Percentiles rank a stretch among this genome's conserved stretches.
phyloP scores from a whole-genome alignment of 1,284 basidiomycete genomes.

The Leccinum subrobustum region DNA sequence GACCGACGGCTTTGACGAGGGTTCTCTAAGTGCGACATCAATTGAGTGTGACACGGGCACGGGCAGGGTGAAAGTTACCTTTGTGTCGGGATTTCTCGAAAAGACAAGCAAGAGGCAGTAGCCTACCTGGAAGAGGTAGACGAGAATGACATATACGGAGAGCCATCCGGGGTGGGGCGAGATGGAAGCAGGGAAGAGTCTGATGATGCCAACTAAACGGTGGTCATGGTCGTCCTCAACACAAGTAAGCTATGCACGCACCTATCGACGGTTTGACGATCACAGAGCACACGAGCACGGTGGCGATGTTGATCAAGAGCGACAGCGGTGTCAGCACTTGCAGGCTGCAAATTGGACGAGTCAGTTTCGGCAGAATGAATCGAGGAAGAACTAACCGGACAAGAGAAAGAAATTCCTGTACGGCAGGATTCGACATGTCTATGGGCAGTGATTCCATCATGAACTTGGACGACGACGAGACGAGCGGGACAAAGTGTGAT shows the following conservation, averaged over 20 bases:
- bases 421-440: constrained; percentile 50
- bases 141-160: constrained; percentile 60
- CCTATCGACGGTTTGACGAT: constrained; percentile 57
- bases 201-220: constrained; percentile 49
- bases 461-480: not conserved
- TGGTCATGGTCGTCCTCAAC: not conserved
- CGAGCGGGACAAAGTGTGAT: not conserved
- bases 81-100: constrained; percentile 75
- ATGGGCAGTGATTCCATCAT: constrained; percentile 49
- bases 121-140: constrained; percentile 69
- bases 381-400: constrained; percentile 38
- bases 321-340: constrained; percentile 80
- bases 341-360: constrained; percentile 41
- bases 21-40: constrained; percentile 43
- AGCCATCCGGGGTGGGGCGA: constrained; percentile 68
- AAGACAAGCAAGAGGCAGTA: constrained; percentile 78
- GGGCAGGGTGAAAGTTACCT: constrained; percentile 41
- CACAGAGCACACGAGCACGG: constrained; percentile 54
- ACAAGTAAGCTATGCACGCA: constrained; percentile 22
- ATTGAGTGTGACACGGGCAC: not conserved
- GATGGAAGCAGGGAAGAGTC: constrained; percentile 65
- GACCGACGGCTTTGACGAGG: constrained; percentile 73
- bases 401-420: constrained; percentile 56
- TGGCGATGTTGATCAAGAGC: constrained; percentile 67
- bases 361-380: not conserved